Percentiles rank a stretch among this genome's conserved stretches.
phyloP scores from a whole-genome alignment of 345 rosid genomes.

The Eucalyptus lansdowneana region DNA sequence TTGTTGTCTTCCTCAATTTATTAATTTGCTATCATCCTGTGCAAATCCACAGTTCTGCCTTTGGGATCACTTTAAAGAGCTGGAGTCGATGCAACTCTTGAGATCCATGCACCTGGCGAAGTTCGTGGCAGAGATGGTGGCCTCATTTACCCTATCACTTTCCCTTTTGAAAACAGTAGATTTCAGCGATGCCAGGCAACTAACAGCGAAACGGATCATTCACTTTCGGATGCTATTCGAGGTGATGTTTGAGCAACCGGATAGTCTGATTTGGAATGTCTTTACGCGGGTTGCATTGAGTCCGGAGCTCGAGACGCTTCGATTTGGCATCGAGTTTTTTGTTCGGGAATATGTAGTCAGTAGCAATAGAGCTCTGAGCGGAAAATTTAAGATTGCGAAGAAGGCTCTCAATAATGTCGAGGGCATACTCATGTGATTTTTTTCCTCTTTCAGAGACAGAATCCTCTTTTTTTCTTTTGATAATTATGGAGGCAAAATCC shows the following conservation, averaged over 20 bases:
- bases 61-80: constrained; percentile 86
- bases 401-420: constrained; percentile 60
- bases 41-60: constrained; percentile 49
- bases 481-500: not conserved
- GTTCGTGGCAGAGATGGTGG: constrained; percentile 72
- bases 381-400: constrained; percentile 55
- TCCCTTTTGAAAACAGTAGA: constrained; percentile 61
- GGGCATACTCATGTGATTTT: constrained; percentile 53
- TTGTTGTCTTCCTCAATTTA: not conserved
- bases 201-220: constrained; percentile 58
- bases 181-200: constrained; percentile 31
- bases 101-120: constrained; percentile 89
- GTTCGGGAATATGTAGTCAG: constrained; percentile 58
- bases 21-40: not conserved
- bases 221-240: constrained; percentile 81
- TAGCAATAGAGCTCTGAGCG: constrained; percentile 16
- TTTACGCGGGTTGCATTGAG: constrained; percentile 60
- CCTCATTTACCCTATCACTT: constrained; percentile 60
- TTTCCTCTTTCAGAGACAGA: not conserved
- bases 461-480: not conserved
- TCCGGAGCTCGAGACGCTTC: constrained; percentile 58
- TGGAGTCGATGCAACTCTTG: constrained; percentile 53
- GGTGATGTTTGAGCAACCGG: constrained; percentile 54
- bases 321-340: constrained; percentile 62
- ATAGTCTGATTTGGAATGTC: constrained; percentile 57